Evolutionary conservation across 345 rosid species (phyloP).

Genomic region (Populus pruinosa): DNA sequence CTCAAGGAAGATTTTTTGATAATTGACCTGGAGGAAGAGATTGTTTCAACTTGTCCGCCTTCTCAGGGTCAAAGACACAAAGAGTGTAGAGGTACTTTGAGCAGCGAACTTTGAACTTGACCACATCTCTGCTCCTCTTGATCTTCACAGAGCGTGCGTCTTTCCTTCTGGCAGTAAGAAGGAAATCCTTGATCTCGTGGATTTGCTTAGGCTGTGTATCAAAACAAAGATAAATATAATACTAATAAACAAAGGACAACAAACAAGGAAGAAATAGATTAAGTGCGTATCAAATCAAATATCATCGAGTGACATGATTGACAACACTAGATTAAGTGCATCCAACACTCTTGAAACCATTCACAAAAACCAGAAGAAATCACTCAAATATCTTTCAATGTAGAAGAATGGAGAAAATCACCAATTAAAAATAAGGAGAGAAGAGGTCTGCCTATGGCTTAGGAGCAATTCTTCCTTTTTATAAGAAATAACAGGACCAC

Average conservation of each 20-base stretch:
- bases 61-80: conserved; percentile 77
- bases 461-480: too few relatives aligned
- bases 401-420: not conserved
- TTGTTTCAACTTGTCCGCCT: conserved; percentile 93
- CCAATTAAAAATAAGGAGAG: not conserved
- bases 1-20: not conserved
- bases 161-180: conserved; percentile 91
- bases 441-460: not conserved
- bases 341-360: not conserved
- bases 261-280: not conserved
- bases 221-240: not conserved
- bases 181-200: conserved; percentile 95
- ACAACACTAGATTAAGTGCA: not conserved
- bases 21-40: conserved; percentile 88
- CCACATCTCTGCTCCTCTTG: conserved; percentile 74
- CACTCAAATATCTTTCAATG: not conserved
- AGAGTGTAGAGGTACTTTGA: conserved; percentile 89
- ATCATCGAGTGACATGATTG: not conserved
- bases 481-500: too few relatives aligned
- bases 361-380: too few relatives aligned
- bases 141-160: conserved; percentile 89
- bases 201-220: conserved; percentile 78
- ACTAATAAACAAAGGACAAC: not conserved
- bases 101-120: conserved; percentile 94
- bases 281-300: too few relatives aligned